These are phyloP conservation scores for Fusarium begoniae DNA, from an alignment of 2,329 filamentous ascomycete genomes.

Conservation along the genomic window DNA sequence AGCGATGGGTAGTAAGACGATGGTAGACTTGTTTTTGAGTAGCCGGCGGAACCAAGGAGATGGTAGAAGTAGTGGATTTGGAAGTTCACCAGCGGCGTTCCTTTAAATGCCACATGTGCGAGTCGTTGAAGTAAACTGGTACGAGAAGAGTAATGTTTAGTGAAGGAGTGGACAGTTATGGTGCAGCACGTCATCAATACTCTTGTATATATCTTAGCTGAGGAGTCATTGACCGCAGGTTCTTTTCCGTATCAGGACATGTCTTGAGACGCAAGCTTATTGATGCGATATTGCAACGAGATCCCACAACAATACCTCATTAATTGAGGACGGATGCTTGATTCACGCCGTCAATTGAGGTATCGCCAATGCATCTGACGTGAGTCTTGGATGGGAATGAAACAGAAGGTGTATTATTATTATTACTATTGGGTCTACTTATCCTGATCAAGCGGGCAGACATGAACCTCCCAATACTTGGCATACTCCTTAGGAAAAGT, in stretches of 20 bases:
- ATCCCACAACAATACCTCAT: too few relatives aligned
- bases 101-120: constrained; percentile 32
- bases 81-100: constrained; percentile 46
- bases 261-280: background rate
- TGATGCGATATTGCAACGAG: too few relatives aligned
- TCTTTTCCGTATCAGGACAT: background rate
- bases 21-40: constrained; percentile 65
- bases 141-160: background rate
- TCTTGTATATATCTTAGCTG: constrained; percentile 23
- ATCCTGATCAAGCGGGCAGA: constrained; percentile 42
- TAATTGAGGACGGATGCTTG: background rate
- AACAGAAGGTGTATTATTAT: background rate
- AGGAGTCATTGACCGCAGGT: background rate
- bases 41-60: constrained; percentile 56
- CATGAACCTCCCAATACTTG: constrained; percentile 55
- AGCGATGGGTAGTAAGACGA: constrained; percentile 56
- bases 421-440: constrained; percentile 7
- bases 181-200: background rate
- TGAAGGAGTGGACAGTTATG: background rate
- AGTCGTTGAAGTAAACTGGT: background rate
- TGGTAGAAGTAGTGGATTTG: constrained; percentile 44
- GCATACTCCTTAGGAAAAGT: constrained; percentile 48
- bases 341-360: too few relatives aligned
- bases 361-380: too few relatives aligned
- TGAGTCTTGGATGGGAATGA: too few relatives aligned